Evolutionary conservation across 2,329 filamentous ascomycete species (phyloP), one percentile per base, ranked within the genome.

Genomic region (Corynespora cassiicola): DNA sequence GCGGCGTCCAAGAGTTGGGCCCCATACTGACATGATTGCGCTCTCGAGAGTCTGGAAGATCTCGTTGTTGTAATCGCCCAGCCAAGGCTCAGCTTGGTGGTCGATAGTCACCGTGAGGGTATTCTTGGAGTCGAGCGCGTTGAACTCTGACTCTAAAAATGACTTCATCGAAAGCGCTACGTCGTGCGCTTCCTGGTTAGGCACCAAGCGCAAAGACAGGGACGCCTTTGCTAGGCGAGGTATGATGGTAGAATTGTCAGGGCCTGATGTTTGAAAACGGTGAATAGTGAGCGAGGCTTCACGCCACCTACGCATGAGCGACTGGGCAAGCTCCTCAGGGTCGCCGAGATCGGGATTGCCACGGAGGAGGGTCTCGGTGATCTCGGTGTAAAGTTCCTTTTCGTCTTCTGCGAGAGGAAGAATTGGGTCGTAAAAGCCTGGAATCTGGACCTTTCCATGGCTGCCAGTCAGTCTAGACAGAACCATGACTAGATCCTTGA

Each of bases 221-320:
- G 90, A 86, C 5, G 91, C 90, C 57, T 87, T 92, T 7, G 92
- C 94, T 53, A 90, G 85, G 47, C 88, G 86, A 26, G 92, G 95
- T 45, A 99, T 95, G 18, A 97, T 84, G 31, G 90, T 94, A 2
- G 90, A 89, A 54, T 95, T 94, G 35, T 83, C 79, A 1, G 90
- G 90, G 0, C 92, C 92, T 0, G 91, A 96, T 0, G 92, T 90
- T 58, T 95, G 90, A 67, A 97, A 90, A 6, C 89, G 82, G 69
- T 99, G 94, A 27, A 97, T 88, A 0, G 94, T 97, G 35, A 99
- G 75, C 32, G 95, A 96, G 0, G 94, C 90, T 61, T 97, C 91
- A 15, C 94, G 85, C 94, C 94, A 99, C 39, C 91, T 82, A 8
- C 91, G 88, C 87, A 96, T 95, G 5, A 99, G 78, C 2, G 87